Conservation (phyloP, 2,329 filamentous ascomycete genomes). For the Lasiodiplodia gonubiensis region DNA sequence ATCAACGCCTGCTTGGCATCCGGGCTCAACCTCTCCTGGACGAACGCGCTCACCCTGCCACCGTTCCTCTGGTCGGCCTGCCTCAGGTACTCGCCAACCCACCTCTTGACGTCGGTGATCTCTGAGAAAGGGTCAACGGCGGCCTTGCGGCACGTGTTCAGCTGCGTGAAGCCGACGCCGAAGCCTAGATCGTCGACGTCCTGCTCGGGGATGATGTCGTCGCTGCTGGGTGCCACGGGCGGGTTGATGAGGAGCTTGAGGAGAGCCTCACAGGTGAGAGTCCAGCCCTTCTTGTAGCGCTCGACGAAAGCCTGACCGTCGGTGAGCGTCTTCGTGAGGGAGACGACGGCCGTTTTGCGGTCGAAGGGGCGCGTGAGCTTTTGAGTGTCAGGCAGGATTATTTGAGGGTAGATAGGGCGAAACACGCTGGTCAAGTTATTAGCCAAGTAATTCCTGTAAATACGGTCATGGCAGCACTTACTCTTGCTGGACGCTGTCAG, state of each 20-base stretch:
- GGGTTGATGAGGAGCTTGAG: conserved; percentile 89
- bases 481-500: conserved; percentile 79
- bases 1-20: conserved; percentile 37
- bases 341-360: conserved; percentile 91
- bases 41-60: conserved; percentile 73
- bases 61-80: conserved; percentile 75
- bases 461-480: conserved; percentile 43
- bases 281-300: conserved; percentile 73
- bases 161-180: conserved; percentile 88
- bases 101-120: conserved; percentile 75
- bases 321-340: conserved; percentile 88
- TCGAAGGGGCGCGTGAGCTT: conserved; percentile 87
- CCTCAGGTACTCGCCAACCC: conserved; percentile 83
- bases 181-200: conserved; percentile 96
- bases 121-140: conserved; percentile 84
- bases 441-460: conserved; percentile 33
- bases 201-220: conserved; percentile 80
- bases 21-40: conserved; percentile 68
- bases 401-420: conserved; percentile 79
- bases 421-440: conserved; percentile 64
- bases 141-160: conserved; percentile 85
- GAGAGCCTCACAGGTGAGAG: conserved; percentile 84
- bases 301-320: conserved; percentile 84
- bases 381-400: conserved; percentile 88
- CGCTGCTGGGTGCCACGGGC: conserved; percentile 69